Percentiles rank a stretch among this genome's conserved stretches.
phyloP scores from a whole-genome alignment of 345 rosid genomes.

The Cochlearia excelsa region DNA sequence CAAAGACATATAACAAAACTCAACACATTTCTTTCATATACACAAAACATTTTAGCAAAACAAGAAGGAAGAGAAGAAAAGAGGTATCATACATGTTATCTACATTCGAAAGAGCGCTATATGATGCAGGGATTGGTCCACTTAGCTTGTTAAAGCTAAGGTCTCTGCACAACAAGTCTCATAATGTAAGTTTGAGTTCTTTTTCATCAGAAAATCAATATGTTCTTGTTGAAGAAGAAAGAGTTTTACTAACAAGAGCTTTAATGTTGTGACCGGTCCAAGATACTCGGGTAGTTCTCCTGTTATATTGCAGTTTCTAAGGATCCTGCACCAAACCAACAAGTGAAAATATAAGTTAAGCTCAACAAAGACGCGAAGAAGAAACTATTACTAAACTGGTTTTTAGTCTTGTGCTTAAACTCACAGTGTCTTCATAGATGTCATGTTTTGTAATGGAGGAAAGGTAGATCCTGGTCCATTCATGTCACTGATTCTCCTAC shows the following conservation, averaged over 20 bases:
- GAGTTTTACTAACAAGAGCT: conserved; percentile 44
- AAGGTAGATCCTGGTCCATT: conserved; percentile 38
- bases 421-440: conserved; percentile 39
- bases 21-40: conserved; percentile 4
- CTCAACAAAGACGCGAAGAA: neutral
- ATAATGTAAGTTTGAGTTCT: conserved; percentile 8
- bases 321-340: conserved; percentile 36
- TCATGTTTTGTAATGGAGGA: conserved; percentile 41
- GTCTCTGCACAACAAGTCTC: conserved; percentile 43
- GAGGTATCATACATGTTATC: conserved; percentile 23
- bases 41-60: neutral
- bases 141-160: conserved; percentile 56
- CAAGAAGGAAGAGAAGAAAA: conserved; percentile 16
- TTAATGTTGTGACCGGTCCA: conserved; percentile 22
- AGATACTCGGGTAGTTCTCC: conserved; percentile 48
- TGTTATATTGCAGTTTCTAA: conserved; percentile 55
- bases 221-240: neutral
- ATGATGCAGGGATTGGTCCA: conserved; percentile 46
- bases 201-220: neutral
- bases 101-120: conserved; percentile 16
- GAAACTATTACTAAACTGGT: conserved; percentile 3
- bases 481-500: conserved; percentile 62
- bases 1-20: conserved; percentile 23
- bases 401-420: conserved; percentile 5
- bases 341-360: conserved; percentile 11